phyloP scores from a whole-genome alignment of 148 eudicot species.

The Chenopodium quinoa region DNA sequence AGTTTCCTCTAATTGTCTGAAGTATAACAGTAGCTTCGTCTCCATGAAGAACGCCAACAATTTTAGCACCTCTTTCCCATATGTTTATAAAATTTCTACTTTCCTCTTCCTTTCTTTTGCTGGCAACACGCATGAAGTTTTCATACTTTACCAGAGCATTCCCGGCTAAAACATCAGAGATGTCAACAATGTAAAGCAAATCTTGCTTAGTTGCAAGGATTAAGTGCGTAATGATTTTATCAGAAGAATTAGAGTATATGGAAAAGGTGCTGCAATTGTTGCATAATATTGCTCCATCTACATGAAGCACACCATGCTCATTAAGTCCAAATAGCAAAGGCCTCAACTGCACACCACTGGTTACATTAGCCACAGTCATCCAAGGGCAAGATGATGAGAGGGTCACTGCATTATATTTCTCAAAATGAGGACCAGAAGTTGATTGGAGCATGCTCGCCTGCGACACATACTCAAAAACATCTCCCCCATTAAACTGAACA shows the following conservation, averaged over 20 bases:
- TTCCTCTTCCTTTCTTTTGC: slow-evolving; percentile 62
- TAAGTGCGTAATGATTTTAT: slow-evolving; percentile 65
- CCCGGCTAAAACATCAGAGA: slow-evolving; percentile 65
- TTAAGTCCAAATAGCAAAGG: slow-evolving; percentile 81
- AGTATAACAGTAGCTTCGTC: slow-evolving; percentile 86
- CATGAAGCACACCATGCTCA: slow-evolving; percentile 67
- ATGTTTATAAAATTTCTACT: slow-evolving; percentile 49
- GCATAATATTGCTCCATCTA: slow-evolving; percentile 66
- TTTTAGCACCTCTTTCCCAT: slow-evolving; percentile 93
- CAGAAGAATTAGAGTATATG: slow-evolving; percentile 61
- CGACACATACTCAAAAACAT: slow-evolving; percentile 57
- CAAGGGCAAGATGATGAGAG: slow-evolving; percentile 81
- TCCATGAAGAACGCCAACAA: slow-evolving; percentile 85
- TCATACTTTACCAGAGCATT: slow-evolving; percentile 56
- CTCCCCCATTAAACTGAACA: slow-evolving; percentile 74
- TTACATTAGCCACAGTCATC: slow-evolving; percentile 61
- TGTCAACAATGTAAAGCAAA: slow-evolving; percentile 71
- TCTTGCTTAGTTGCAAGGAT: slow-evolving; percentile 91
- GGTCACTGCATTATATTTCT: slow-evolving; percentile 39
- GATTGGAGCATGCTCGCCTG: slow-evolving; percentile 36
- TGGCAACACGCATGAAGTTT: slow-evolving; percentile 60
- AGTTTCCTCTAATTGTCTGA: slow-evolving; percentile 85
- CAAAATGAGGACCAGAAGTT: slow-evolving; percentile 38
- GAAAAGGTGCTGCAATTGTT: slow-evolving; percentile 85
- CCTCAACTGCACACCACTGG: slow-evolving; percentile 33